Percentiles rank a stretch among this genome's conserved stretches.
Evolutionary conservation across 2,329 filamentous ascomycete genomes (phyloP).

Genomic region (Colletotrichum limetticola): DNA sequence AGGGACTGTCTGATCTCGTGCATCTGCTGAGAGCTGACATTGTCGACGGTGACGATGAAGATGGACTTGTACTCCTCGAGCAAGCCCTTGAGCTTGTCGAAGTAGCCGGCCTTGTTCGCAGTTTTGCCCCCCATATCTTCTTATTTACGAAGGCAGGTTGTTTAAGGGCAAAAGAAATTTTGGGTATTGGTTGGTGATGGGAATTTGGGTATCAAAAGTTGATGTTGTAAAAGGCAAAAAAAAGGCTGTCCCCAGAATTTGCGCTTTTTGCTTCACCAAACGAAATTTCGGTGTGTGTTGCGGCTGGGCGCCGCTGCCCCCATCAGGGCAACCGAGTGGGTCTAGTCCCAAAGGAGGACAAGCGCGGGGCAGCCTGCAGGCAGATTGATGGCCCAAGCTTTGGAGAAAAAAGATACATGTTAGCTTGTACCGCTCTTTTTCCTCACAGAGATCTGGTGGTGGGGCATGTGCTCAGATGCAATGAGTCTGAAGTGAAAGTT

Average conservation of each 20-base stretch:
- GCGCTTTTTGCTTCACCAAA: constrained; percentile 29
- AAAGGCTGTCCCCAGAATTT: not conserved
- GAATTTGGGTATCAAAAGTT: constrained; percentile 37
- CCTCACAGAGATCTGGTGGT: constrained; percentile 41
- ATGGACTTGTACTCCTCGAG: constrained; percentile 97
- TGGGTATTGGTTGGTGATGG: constrained; percentile 33
- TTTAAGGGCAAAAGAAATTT: constrained; percentile 82
- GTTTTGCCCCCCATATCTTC: constrained; percentile 99
- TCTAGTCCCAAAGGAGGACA: constrained; percentile 29
- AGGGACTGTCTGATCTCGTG: constrained; percentile 98
- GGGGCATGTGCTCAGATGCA: not conserved
- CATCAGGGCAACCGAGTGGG: constrained; percentile 49
- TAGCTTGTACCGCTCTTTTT: constrained; percentile 50
- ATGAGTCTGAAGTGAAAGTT: constrained; percentile 28
- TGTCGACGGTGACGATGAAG: constrained; percentile 98
- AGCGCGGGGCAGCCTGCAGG: constrained; percentile 20
- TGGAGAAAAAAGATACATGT: constrained; percentile 41
- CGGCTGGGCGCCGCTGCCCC: not conserved
- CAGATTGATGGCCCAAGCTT: constrained; percentile 18
- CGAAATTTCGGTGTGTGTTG: constrained; percentile 22
- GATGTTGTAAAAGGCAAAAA: constrained; percentile 18
- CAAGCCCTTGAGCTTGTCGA: constrained; percentile 98
- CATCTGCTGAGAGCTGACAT: constrained; percentile 99
- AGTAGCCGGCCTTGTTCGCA: constrained; percentile 94
- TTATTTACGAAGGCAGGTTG: constrained; percentile 94